Conservation (phyloP, 2,329 filamentous ascomycete genomes). For the Fusarium globosum region DNA sequence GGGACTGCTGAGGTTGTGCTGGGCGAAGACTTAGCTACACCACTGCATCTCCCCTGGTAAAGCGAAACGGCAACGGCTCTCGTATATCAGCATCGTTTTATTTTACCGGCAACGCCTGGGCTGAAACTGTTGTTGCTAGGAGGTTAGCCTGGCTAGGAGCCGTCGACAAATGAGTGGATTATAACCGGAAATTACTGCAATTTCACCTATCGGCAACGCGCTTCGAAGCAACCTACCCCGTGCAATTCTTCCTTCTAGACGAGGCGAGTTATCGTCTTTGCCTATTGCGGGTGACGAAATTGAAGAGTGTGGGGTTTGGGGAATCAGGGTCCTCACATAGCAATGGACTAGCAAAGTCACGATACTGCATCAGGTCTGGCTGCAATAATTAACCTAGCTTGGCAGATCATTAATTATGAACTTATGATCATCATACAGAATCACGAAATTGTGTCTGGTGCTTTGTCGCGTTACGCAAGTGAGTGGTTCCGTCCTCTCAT, state of each 20-base stretch:
- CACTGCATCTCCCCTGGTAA: constrained; percentile 75
- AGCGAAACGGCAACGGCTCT: neutral
- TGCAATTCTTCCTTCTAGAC: constrained; percentile 8
- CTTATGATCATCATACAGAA: constrained; percentile 8
- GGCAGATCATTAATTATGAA: constrained; percentile 25
- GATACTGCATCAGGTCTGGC: constrained; percentile 19
- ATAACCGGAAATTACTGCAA: constrained; percentile 33
- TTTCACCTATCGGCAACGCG: constrained; percentile 15
- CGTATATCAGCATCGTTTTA: neutral
- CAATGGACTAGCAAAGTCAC: constrained; percentile 29
- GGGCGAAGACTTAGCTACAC: constrained; percentile 70
- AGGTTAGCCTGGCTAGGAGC: neutral
- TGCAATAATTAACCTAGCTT: constrained; percentile 4
- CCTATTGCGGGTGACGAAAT: neutral
- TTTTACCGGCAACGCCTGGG: neutral
- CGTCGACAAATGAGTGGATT: neutral
- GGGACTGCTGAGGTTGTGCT: constrained; percentile 74
- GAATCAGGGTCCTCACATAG: constrained; percentile 30
- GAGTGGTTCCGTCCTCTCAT: constrained; percentile 4
- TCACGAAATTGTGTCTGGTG: neutral
- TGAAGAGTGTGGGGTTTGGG: constrained; percentile 35
- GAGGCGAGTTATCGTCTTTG: constrained; percentile 23
- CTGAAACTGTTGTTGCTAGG: neutral
- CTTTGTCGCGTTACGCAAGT: constrained; percentile 2
- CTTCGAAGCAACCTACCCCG: constrained; percentile 3